Conservation (phyloP, 202 grass and related monocot genomes). For the Tripidium arundinaceum region DNA sequence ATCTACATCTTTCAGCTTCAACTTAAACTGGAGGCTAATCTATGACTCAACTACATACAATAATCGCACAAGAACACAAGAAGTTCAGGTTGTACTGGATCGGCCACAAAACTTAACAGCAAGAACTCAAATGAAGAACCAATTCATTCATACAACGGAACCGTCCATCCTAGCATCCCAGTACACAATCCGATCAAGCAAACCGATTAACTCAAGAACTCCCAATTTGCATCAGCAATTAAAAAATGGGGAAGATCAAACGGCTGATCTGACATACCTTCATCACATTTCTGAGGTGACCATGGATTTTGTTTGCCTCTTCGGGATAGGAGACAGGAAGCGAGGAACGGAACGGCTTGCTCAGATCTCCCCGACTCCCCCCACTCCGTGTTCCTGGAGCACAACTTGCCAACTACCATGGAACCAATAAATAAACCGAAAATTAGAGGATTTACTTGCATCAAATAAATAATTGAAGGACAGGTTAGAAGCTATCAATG, state of each 20-base stretch:
- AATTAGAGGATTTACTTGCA: conserved; percentile 10
- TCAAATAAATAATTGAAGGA: conserved; percentile 14
- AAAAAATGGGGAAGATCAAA: neutral
- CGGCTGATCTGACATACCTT: conserved; percentile 7
- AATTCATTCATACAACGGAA: neutral
- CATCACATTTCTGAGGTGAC: conserved; percentile 1
- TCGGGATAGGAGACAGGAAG: neutral
- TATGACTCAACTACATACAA: neutral
- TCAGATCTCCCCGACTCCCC: conserved; percentile 22
- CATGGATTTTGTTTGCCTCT: neutral
- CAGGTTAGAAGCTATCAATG: neutral
- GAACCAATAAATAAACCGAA: conserved; percentile 33
- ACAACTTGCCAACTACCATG: conserved; percentile 44
- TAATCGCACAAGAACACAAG: neutral
- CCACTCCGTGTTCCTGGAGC: neutral
- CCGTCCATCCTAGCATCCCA: neutral
- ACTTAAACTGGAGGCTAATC: neutral
- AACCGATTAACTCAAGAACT: neutral
- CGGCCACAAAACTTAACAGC: neutral
- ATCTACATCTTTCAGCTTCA: neutral
- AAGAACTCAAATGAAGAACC: conserved; percentile 8
- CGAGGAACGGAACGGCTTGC: conserved; percentile 16
- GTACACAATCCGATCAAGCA: neutral
- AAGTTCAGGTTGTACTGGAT: conserved; percentile 16
- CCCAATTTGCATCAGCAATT: neutral